Conservation (phyloP, 2,329 filamentous ascomycete species). For the Verticillium nonalfalfae region DNA sequence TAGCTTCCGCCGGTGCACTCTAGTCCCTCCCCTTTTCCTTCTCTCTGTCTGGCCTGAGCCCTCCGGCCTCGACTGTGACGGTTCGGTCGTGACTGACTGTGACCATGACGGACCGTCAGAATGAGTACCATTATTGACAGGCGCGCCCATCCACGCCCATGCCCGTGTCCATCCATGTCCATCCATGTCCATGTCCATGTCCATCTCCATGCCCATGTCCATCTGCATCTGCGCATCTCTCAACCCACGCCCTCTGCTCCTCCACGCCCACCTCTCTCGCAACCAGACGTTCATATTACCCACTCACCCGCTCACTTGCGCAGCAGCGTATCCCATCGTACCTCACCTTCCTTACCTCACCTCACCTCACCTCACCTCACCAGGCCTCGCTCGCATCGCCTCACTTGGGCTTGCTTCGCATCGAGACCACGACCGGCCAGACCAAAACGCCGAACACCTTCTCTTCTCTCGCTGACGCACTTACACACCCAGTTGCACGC, state of each 20-base stretch:
- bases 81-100: too few relatives aligned
- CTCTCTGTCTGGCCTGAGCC: neutral
- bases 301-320: neutral
- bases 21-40: too few relatives aligned
- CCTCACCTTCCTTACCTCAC: neutral
- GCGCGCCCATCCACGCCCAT: neutral
- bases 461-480: neutral
- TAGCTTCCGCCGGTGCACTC: too few relatives aligned
- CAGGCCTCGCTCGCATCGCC: too few relatives aligned
- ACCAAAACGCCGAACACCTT: neutral
- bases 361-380: neutral
- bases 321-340: neutral
- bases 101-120: neutral
- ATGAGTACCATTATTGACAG: neutral
- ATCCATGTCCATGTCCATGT: too few relatives aligned
- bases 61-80: neutral
- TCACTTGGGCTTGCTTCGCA: neutral
- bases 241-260: conserved; percentile 8
- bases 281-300: neutral
- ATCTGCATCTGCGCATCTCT: neutral
- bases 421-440: neutral
- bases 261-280: conserved; percentile 6
- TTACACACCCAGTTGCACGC: neutral
- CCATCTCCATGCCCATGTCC: too few relatives aligned
- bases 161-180: too few relatives aligned